Evolutionary conservation across 805 yeast species (phyloP), one percentile per base, ranked within the genome.

Genomic region (Candida gorgasii): DNA sequence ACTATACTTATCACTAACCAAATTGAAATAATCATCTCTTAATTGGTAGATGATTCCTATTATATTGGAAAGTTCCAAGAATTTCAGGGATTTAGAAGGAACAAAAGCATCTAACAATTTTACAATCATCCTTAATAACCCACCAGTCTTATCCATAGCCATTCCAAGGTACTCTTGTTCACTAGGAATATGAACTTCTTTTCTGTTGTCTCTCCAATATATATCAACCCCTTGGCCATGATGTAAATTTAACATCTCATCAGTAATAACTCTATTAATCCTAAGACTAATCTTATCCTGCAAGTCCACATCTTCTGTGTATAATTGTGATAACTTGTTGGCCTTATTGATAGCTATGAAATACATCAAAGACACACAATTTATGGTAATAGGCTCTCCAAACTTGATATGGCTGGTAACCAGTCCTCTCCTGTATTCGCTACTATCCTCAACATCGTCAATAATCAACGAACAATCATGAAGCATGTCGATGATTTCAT

Each of bases 151-250:
- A 56, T 88, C 82, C 75, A 78, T 77, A 7, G 86, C 95, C 97
- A 92, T 90, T 28, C 72, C 73, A 24, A 82, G 59, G 55, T 90
- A 90, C 54, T 86, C 61, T 27, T 59, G 58, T 32, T 61, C 54
- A 1, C 50, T 23, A 2, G 73, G 73, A 6, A 49, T 20, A n/a
- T 12, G 6, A 5, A 12, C 27, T 2, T 26, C 13, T 4, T 34
- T 19, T 22, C 38, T 34, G 32, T 46, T 38, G 29, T 49, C 48
- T 48, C 97, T 71, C 97, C 97, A 90, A 60, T 82, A 84, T 15
- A 90, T 73, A 53, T 90, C 98, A 46, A 85, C 62, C 0, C 96
- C 95, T 67, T 90, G 98, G 5, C 98, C 98, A 36, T 85, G 73
- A 58, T 90, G 97, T 44, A 90, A 64, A 54, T 85, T 82, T 40